Evolutionary conservation across 2,329 filamentous ascomycete genomes (phyloP), one percentile per base, ranked within the genome.

Genomic region (Fusarium praegraminearum): DNA sequence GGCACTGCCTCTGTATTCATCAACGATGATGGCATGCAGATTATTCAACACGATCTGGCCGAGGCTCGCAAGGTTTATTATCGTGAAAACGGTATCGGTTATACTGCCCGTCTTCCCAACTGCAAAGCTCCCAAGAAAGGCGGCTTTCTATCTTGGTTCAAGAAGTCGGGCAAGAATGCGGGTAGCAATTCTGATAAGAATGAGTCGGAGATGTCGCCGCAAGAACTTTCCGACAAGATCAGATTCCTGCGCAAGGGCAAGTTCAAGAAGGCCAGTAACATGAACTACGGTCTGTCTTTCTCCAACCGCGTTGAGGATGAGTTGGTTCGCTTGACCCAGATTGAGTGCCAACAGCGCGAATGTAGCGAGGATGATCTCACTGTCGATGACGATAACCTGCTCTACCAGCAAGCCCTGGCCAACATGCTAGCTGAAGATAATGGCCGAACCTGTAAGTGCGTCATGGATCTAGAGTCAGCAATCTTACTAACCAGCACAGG

Each of bases 391-490:
- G 36, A 38, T 7, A n/a, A 38, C n/a, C n/a, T 38, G 0, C 36
- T 38, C 11, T 38, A 38, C 10, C 36, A 38, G 0, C 36, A 38
- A 13, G 36, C 36, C 2, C 6, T 38, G 11, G 18, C 36, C 5
- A 38, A 38, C 11, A 38, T 38, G 36, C 11, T 38, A 2, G 11
- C 36, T 13, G 36, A 38, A 8, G 36, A 38, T 5, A 38, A 38
- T 3, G 36, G 36, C 13, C 5, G 36, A 20, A 38, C 36, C 6
- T 38, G 36, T 38, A 4, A 38, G 36, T 38, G 0, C 3, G 7
- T 38, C 3, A 3, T 12, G 3, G 4, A 13, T 20, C 3, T 20
- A 20, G n/a, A 1, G 18, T 7, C n/a, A 4, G 2, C 4, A 6
- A 12, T 4, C 3, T 12, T 38, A 38, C 36, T 38, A 20, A 38